Percentiles rank a stretch among this genome's conserved stretches.
phyloP scores from a whole-genome alignment of 202 grass and related monocot species.

The Musa balbisiana region DNA sequence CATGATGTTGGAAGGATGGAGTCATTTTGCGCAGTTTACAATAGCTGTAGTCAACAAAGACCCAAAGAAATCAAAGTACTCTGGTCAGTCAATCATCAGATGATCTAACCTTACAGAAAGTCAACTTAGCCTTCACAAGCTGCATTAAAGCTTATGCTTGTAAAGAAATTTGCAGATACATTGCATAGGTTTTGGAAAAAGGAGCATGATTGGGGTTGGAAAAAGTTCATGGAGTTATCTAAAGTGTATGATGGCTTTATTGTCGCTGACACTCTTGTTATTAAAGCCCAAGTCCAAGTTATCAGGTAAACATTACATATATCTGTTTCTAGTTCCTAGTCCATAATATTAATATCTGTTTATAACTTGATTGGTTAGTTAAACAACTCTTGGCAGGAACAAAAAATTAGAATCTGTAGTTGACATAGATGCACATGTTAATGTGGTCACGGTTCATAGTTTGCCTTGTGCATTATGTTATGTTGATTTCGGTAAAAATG shows the following conservation, averaged over 20 bases:
- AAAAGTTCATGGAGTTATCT: slow-evolving; percentile 24
- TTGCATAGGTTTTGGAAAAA: slow-evolving; percentile 23
- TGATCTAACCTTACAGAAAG: not conserved
- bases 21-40: slow-evolving; percentile 96
- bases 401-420: not conserved
- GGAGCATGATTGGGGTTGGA: slow-evolving; percentile 26
- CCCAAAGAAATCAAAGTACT: slow-evolving; percentile 98
- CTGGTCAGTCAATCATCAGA: slow-evolving; percentile 40
- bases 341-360: not conserved
- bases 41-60: slow-evolving; percentile 97
- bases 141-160: slow-evolving; percentile 1
- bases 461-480: not conserved
- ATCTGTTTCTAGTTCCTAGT: not conserved
- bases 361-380: not conserved
- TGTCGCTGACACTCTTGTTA: slow-evolving; percentile 22
- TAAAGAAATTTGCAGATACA: slow-evolving; percentile 14
- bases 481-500: not conserved
- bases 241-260: slow-evolving; percentile 23
- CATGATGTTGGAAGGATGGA: slow-evolving; percentile 68
- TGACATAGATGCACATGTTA: not conserved
- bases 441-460: not conserved
- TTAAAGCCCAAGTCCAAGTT: slow-evolving; percentile 26
- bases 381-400: not conserved
- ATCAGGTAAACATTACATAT: slow-evolving; percentile 3
- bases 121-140: slow-evolving; percentile 1